phyloP scores from a whole-genome alignment of 2,329 filamentous ascomycete genomes.

The Decorospora gaudefroyi region DNA sequence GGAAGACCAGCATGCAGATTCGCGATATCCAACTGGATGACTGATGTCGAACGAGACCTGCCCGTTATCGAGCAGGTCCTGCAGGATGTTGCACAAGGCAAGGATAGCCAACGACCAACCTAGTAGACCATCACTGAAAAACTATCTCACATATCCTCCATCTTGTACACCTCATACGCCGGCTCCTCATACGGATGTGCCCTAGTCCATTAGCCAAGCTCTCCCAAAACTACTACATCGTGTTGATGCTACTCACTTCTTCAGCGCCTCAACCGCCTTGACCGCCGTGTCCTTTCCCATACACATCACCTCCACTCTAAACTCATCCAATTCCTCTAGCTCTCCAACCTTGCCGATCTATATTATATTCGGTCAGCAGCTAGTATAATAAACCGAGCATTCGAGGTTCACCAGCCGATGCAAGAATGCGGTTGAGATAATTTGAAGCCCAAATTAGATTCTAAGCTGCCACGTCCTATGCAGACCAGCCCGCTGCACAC shows the following conservation, averaged over 20 bases:
- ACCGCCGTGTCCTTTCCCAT: conserved; percentile 61
- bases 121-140: neutral
- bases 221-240: too few species aligned
- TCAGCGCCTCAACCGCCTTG: conserved; percentile 66
- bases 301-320: conserved; percentile 66
- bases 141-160: conserved; percentile 49
- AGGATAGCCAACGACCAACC: neutral
- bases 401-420: too few species aligned
- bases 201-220: conserved; percentile 29
- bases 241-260: conserved; percentile 52
- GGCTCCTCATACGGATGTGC: conserved; percentile 54
- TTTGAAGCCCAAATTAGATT: too few species aligned
- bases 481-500: too few species aligned
- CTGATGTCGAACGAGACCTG: conserved; percentile 69
- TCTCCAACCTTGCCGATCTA: conserved; percentile 61
- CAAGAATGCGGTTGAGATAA: too few species aligned
- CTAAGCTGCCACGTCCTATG: too few species aligned
- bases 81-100: conserved; percentile 38
- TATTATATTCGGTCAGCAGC: neutral
- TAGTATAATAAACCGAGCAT: too few species aligned
- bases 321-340: conserved; percentile 64
- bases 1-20: conserved; percentile 76
- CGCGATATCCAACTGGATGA: conserved; percentile 84
- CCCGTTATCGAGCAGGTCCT: conserved; percentile 68
- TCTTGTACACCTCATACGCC: conserved; percentile 54